Base-by-base conservation (phyloP, 2,329 filamentous ascomycete genomes). In the Aspergillus fumigatiaffinis region DNA sequence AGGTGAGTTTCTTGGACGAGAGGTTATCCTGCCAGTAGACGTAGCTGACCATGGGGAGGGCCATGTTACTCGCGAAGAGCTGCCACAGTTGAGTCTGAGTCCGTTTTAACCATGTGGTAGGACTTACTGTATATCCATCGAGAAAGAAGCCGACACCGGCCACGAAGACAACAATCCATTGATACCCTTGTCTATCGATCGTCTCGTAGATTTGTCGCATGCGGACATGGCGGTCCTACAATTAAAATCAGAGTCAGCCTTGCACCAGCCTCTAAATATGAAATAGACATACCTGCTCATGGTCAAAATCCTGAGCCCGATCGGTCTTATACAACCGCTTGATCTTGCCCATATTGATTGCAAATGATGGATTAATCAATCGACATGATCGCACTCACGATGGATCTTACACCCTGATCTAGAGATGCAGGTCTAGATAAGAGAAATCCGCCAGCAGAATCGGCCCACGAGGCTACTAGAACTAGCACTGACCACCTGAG, bases 121-220 rank as follows among this genome's bases (percentile, higher is more conserved):
- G 28, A 59, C 66, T 57, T 38, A 74, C 71, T 4, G 76, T 77
- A 50, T 77, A 79, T 48, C 75, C 75, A 69, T 81, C 79, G 3
- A 79, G 76, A 55, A 81, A 77, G 66, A 81, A 81, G 12, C 79
- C 79, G n/a, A 79, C 73, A 21, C 77, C 78, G 17, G 79, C 77
- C 6, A 80, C 79, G 3, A 78, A 64, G 6, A 77, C 77, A 2
- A 78, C 74, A 14, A 76, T 63, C 73, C 73, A 76, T 66, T 77
- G 76, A 54, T 70, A 78, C 6, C 63, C 64, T 57, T 77, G 74
- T 35, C 74, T 71, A 63, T 78, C 76, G 61, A 78, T 77, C 1
- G 75, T 77, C 54, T 76, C 73, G 58, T 77, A 78, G 53, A 77
- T 74, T 60, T 77, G 75, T 59, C 73, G 73, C 61, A 72, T 75